Percentiles rank a stretch among this genome's conserved stretches.
phyloP scores from a whole-genome alignment of 1,139 yeast genomes.

The Scheffersomyces stambukii region DNA sequence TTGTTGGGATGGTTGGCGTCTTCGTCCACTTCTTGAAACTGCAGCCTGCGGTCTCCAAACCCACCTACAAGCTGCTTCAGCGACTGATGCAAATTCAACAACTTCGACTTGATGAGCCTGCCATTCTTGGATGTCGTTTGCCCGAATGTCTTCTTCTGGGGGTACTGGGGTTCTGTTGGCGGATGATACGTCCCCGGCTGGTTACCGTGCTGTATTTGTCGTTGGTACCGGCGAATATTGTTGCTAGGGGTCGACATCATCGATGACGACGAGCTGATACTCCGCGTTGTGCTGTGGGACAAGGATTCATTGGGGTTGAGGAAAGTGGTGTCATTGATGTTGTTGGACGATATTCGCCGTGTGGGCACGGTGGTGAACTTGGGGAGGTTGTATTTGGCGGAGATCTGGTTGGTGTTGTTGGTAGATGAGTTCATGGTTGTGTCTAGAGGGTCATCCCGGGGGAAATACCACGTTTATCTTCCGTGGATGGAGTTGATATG shows the following conservation, averaged over 20 bases:
- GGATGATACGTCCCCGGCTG: constrained; percentile 7
- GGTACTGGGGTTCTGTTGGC: constrained; percentile 10
- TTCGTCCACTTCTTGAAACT: too few species aligned
- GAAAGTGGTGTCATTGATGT: constrained; percentile 5
- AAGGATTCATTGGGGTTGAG: constrained; percentile 17
- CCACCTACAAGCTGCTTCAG: constrained; percentile 9
- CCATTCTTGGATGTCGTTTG: constrained; percentile 17
- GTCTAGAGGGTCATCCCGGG: too few species aligned
- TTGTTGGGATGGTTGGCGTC: neutral
- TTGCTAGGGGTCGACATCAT: constrained; percentile 33
- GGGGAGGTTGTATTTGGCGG: constrained; percentile 15
- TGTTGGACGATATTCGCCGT: too few species aligned
- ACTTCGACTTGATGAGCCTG: constrained; percentile 23
- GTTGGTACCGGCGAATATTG: constrained; percentile 20
- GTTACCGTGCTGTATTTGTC: constrained; percentile 11
- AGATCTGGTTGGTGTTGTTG: constrained; percentile 1
- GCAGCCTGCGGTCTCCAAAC: too few species aligned
- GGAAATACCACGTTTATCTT: too few species aligned
- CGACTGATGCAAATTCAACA: constrained; percentile 29
- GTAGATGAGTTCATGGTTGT: constrained; percentile 1
- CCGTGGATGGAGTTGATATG: too few species aligned
- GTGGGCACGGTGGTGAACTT: constrained; percentile 10
- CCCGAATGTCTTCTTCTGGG: constrained; percentile 1
- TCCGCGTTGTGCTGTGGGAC: constrained; percentile 18
- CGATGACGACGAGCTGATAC: constrained; percentile 30